Evolutionary conservation across 306 rosid genomes (phyloP).

Genomic region (Pterocarpus santalinus): DNA sequence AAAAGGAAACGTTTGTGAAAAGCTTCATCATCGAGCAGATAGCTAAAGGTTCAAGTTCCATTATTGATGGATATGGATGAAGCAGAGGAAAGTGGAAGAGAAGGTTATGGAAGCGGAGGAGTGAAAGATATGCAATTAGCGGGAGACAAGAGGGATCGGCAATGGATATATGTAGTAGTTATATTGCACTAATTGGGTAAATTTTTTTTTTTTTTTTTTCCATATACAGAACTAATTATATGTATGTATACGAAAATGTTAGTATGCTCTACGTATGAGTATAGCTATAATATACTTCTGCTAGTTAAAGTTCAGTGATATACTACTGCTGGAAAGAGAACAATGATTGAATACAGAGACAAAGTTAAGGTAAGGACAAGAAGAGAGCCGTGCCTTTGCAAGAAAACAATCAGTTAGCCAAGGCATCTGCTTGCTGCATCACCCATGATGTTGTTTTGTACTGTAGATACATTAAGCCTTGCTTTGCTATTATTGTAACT

Average conservation of each 20-base stretch:
- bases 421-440: conserved; percentile 26
- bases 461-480: background rate
- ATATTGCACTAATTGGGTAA: background rate
- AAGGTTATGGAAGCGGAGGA: background rate
- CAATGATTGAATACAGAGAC: conserved; percentile 2
- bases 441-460: conserved; percentile 10
- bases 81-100: background rate
- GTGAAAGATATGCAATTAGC: background rate
- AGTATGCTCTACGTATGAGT: too few species aligned
- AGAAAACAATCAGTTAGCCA: conserved; percentile 23
- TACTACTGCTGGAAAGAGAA: background rate
- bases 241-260: too few species aligned
- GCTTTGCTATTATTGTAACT: too few species aligned
- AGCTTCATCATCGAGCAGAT: conserved; percentile 37
- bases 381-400: conserved; percentile 15
- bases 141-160: conserved; percentile 24
- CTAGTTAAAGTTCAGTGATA: background rate
- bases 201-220: too few species aligned
- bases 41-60: conserved; percentile 43
- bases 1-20: conserved; percentile 10
- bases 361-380: background rate
- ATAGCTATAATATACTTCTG: background rate
- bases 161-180: conserved; percentile 26
- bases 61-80: conserved; percentile 17
- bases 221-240: too few species aligned